Evolutionary conservation across 2,329 filamentous ascomycete genomes (phyloP).

Genomic region (Ceratocystis papillata): DNA sequence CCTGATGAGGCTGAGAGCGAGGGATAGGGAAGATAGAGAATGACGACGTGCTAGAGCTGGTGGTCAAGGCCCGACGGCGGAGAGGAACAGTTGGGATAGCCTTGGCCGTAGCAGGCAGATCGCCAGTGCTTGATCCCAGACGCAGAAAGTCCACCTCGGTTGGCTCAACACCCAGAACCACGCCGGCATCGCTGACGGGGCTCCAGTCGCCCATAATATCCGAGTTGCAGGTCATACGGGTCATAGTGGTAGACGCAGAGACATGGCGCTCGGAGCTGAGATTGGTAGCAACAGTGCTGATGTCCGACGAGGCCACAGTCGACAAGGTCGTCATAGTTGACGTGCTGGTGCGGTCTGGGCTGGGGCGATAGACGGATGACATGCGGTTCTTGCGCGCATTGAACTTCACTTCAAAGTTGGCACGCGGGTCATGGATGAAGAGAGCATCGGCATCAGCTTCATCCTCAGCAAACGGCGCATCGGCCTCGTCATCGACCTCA

Average conservation of each 20-base stretch:
- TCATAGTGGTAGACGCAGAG: constrained; percentile 45
- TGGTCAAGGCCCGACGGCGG: constrained; percentile 38
- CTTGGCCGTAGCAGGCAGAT: constrained; percentile 23
- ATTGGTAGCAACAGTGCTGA: constrained; percentile 33
- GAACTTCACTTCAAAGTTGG: constrained; percentile 23
- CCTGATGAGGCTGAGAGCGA: constrained; percentile 25
- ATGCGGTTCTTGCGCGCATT: constrained; percentile 26
- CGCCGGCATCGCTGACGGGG: constrained; percentile 27
- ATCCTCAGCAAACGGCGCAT: constrained; percentile 21
- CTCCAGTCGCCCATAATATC: constrained; percentile 29
- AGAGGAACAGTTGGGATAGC: constrained; percentile 18
- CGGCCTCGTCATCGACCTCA: constrained; percentile 24
- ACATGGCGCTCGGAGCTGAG: constrained; percentile 41
- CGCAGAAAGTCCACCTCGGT: constrained; percentile 21
- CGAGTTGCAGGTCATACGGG: constrained; percentile 42
- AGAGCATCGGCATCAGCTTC: constrained; percentile 24
- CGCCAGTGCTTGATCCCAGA: constrained; percentile 22
- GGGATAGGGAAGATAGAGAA: constrained; percentile 40
- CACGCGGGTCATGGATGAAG: constrained; percentile 25
- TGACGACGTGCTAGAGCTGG: constrained; percentile 37
- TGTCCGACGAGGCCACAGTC: constrained; percentile 30
- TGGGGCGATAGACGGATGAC: constrained; percentile 30
- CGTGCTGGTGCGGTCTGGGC: constrained; percentile 41
- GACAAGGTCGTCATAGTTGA: constrained; percentile 38
- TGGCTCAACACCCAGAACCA: constrained; percentile 21